phyloP scores from a whole-genome alignment of 129 eudicot species.

The Silybum marianum region DNA sequence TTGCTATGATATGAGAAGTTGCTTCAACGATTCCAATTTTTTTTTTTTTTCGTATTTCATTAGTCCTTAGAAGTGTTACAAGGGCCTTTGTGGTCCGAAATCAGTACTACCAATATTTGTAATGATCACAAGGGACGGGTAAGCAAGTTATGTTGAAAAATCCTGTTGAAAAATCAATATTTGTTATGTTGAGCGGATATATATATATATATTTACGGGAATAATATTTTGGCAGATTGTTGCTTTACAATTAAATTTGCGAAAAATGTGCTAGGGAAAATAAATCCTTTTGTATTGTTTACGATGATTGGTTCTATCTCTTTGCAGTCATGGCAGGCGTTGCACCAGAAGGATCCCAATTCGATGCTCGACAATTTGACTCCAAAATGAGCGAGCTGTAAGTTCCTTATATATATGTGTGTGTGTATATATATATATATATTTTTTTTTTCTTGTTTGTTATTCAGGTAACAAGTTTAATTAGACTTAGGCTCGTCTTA shows the following conservation, averaged over 20 bases:
- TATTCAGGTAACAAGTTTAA: not conserved
- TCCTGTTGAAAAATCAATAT: not conserved
- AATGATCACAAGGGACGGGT: not conserved
- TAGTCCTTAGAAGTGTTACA: not conserved
- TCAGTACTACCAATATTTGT: not conserved
- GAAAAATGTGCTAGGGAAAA: not conserved
- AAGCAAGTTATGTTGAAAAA: not conserved
- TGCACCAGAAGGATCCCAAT: constrained; percentile 76
- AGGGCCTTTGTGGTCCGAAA: not conserved
- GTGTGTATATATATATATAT: not conserved
- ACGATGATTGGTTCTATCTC: not conserved
- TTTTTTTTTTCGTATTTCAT: not conserved
- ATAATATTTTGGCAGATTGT: not conserved
- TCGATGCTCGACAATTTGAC: constrained; percentile 63
- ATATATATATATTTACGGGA: not conserved
- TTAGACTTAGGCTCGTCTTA: not conserved
- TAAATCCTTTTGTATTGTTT: not conserved
- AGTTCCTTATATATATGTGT: not conserved
- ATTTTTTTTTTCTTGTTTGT: not conserved
- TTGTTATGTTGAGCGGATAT: not conserved
- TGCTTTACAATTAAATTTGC: not conserved
- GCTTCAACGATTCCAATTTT: not conserved
- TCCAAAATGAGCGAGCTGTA: constrained; percentile 74
- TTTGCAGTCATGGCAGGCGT: constrained; percentile 71
- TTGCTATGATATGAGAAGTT: not conserved